Percentiles rank a stretch among this genome's conserved stretches.
These are phyloP conservation scores for Oryza glumipatula DNA, from an alignment of 176 grass and related monocot species.

Conservation along the genomic window DNA sequence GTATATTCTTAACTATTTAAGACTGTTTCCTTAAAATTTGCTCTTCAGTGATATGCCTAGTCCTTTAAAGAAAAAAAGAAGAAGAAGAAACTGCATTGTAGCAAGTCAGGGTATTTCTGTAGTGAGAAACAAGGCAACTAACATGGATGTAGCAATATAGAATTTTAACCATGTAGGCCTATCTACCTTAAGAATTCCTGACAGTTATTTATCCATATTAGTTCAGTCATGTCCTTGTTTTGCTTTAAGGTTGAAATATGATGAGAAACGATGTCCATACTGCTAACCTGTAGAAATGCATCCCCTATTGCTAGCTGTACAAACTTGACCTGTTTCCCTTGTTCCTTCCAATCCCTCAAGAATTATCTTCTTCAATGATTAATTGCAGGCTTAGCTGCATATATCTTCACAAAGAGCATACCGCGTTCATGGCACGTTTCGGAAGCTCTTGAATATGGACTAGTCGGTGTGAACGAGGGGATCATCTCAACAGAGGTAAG, in stretches of 20 bases:
- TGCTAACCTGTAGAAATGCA: conserved; percentile 7
- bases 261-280: background rate
- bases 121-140: background rate
- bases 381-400: conserved; percentile 86
- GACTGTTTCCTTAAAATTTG: background rate
- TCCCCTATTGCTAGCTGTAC: background rate
- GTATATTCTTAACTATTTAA: background rate
- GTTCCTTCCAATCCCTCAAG: background rate
- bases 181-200: background rate
- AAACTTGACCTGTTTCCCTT: background rate
- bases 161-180: background rate
- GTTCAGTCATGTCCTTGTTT: background rate
- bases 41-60: background rate
- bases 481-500: conserved; percentile 88
- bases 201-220: background rate
- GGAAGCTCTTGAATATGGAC: conserved; percentile 90
- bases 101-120: background rate
- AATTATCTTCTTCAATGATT: conserved; percentile 8
- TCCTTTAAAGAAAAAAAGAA: background rate
- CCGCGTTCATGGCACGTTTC: conserved; percentile 90
- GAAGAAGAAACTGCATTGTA: background rate
- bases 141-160: background rate
- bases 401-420: conserved; percentile 93
- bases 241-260: background rate
- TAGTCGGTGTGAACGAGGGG: conserved; percentile 95